Percentiles rank a stretch among this genome's conserved stretches.
Evolutionary conservation across 768 basidiomycete genomes (phyloP).

Genomic region (Termitomyces sp.): DNA sequence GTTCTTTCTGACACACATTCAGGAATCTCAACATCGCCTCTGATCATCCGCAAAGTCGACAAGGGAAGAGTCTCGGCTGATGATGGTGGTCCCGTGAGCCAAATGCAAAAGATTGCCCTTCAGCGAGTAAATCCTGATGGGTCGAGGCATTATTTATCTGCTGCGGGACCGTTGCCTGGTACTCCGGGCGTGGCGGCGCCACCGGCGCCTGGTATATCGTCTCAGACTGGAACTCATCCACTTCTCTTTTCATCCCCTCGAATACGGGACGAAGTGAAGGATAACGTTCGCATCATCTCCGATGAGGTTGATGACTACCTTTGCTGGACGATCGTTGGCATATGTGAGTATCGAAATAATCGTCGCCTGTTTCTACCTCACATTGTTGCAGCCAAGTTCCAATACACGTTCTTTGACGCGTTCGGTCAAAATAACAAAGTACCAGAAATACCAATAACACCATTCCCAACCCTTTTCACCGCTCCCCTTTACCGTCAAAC

Average conservation of each 20-base stretch:
- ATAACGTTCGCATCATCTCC: slow-evolving; percentile 65
- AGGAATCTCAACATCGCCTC: slow-evolving; percentile 79
- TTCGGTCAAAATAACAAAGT: slow-evolving; percentile 74
- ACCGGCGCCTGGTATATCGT: slow-evolving; percentile 68
- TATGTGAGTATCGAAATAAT: slow-evolving; percentile 52
- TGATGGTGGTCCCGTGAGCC: slow-evolving; percentile 88
- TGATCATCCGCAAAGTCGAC: slow-evolving; percentile 89
- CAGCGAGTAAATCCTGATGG: slow-evolving; percentile 80
- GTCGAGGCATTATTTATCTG: slow-evolving; percentile 81
- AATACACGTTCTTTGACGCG: slow-evolving; percentile 92
- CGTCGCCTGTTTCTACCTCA: slow-evolving; percentile 1
- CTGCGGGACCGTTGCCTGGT: slow-evolving; percentile 79
- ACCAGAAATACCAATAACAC: slow-evolving; percentile 78
- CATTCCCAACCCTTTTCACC: slow-evolving; percentile 83
- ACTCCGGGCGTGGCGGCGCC: slow-evolving; percentile 63
- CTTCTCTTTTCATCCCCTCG: slow-evolving; percentile 75
- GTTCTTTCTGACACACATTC: slow-evolving; percentile 79
- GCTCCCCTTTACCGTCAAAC: slow-evolving; percentile 68
- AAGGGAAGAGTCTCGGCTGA: slow-evolving; percentile 84
- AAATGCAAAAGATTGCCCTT: slow-evolving; percentile 95
- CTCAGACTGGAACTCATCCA: slow-evolving; percentile 77
- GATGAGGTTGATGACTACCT: slow-evolving; percentile 95
- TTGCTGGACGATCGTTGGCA: slow-evolving; percentile 94
- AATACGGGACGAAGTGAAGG: slow-evolving; percentile 77
- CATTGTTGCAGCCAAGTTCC: slow-evolving; percentile 68